These are phyloP conservation scores for Cucumis sativus DNA, from an alignment of 306 rosid genomes.

Conservation along the genomic window Cucumber_9930_V3 NC_026656.2:2620501-2621000, in stretches of 20 bases:
- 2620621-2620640: constrained; percentile 24
- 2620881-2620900: constrained; percentile 53
- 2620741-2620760: constrained; percentile 12
- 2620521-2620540: constrained; percentile 30
- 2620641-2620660: constrained; percentile 16
- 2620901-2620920: constrained; percentile 36
- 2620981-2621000: constrained; percentile 17
- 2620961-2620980: constrained; percentile 3
- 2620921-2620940: constrained; percentile 5
- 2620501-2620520: constrained; percentile 5
- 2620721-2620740: constrained; percentile 20
- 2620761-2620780: constrained; percentile 14
- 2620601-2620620: constrained; percentile 15
- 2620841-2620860: constrained; percentile 33
- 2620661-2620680: constrained; percentile 19
- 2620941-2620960: neutral
- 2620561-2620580: constrained; percentile 24
- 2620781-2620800: constrained; percentile 15
- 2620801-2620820: constrained; percentile 22
- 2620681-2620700: constrained; percentile 23
- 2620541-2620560: constrained; percentile 16
- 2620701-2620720: constrained; percentile 23
- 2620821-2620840: constrained; percentile 21
- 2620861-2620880: constrained; percentile 46
- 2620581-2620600: constrained; percentile 4